Evolutionary conservation across 345 rosid species (phyloP), one percentile per base, ranked within the genome.

Genomic region (Luvunga scandens): DNA sequence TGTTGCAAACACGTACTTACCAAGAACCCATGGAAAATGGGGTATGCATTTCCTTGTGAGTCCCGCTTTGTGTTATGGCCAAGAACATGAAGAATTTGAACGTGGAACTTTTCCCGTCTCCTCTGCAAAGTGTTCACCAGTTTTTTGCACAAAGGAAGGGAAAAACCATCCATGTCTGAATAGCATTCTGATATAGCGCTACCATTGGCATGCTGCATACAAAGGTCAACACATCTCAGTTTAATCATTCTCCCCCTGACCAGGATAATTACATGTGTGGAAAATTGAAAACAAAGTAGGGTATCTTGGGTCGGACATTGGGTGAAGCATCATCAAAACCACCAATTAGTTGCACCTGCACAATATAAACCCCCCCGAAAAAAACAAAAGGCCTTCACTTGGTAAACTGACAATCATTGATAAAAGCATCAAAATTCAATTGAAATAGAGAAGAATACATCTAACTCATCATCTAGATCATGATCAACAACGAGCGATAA

Each of bases 291-390:
- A 84, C 8, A 78, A 71, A 68, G 25, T 42, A 79, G 61, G 60
- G 64, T 69, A 66, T 80, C 66, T 63, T 61, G 69, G 77, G 76
- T 66, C 93, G 67, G n/a, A 95, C 98, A 38, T 89, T 82, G 61
- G 81, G 64, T 56, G 86, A 69, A 70, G 85, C 85, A 75, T 93
- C 99, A 80, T 92, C 91, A 83, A 89, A 93, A 68, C 91, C 97
- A 78, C 98, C 99, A 85, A 95, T 70, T 36, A 95, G 53, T 82
- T 95, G 96, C 80, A 92, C 97, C 99, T 95, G 92, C 85, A 87
- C 60, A 80, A 57, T 57, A 71, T 59, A 38, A 76, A 38, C 42
- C 38, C 8, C 9, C 38, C 36, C 36, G 1, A 66, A 7, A 10
- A 42, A 9, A 50, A 65, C n/a, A 22, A 63, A 30, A 65, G 21